Conservation (phyloP, 805 yeast species). For the Yarrowia keelungensis region DNA sequence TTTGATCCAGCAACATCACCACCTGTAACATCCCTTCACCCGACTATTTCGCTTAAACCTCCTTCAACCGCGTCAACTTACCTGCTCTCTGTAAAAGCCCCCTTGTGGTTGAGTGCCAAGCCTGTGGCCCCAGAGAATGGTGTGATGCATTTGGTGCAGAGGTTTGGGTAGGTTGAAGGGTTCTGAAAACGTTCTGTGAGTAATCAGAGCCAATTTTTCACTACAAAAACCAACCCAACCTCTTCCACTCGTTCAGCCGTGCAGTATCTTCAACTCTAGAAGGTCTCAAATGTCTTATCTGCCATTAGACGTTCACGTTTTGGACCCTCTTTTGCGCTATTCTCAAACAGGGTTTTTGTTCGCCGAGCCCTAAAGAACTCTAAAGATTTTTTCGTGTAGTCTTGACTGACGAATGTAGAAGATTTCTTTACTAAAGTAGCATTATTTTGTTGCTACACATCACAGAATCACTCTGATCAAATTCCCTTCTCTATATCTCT, state of each 20-base stretch:
- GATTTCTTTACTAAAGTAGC: no score
- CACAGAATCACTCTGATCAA: background rate
- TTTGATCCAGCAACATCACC: background rate
- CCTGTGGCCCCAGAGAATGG: slow-evolving; percentile 22
- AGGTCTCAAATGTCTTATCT: background rate
- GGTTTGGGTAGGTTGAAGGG: background rate
- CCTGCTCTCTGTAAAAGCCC: background rate
- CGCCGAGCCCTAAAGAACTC: background rate
- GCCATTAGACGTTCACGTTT: background rate
- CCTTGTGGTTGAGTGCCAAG: slow-evolving; percentile 14
- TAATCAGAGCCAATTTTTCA: no score
- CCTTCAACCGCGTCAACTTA: slow-evolving; percentile 6
- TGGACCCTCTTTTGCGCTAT: background rate
- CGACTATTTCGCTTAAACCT: slow-evolving; percentile 16
- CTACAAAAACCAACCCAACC: no score
- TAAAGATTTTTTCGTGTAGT: no score
- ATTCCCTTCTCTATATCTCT: background rate
- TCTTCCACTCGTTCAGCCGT: no score
- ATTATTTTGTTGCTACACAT: no score
- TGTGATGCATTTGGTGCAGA: slow-evolving; percentile 17
- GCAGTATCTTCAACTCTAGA: background rate
- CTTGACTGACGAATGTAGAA: no score
- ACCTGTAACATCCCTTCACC: slow-evolving; percentile 1
- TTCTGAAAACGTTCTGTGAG: no score
- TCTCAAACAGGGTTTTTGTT: slow-evolving; percentile 4